Conservation (phyloP, 805 yeast genomes). For the Barnettozyma populi region DNA sequence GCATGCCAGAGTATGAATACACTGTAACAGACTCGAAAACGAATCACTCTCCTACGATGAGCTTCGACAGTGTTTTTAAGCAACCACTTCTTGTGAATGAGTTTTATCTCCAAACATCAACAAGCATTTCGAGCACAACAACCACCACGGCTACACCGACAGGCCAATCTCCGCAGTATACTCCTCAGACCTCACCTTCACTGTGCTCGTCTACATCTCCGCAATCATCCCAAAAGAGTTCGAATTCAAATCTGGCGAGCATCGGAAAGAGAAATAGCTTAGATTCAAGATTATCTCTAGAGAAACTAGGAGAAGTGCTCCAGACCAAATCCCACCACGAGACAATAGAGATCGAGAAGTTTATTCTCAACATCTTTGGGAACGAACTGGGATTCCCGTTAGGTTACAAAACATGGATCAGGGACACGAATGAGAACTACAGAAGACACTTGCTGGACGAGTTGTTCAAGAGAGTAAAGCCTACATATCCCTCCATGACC, state of each 20-base stretch:
- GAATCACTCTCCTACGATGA: background rate
- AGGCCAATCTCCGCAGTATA: background rate
- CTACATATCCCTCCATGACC: conserved; percentile 18
- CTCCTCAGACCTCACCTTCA: conserved; percentile 2
- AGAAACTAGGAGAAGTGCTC: conserved; percentile 48
- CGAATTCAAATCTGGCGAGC: background rate
- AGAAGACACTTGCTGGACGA: conserved; percentile 44
- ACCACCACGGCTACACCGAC: background rate
- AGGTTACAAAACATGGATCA: conserved; percentile 79
- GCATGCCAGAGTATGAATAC: background rate
- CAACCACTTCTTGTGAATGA: background rate
- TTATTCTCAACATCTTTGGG: conserved; percentile 46
- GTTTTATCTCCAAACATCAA: background rate
- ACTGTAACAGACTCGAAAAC: background rate
- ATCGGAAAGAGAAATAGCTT: conserved; percentile 15
- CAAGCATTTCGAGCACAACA: background rate
- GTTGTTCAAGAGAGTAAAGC: conserved; percentile 34
- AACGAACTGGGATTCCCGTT: conserved; percentile 62
- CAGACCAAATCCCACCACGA: conserved; percentile 45
- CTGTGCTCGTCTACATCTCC: conserved; percentile 1
- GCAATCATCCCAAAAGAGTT: background rate
- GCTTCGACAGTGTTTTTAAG: background rate
- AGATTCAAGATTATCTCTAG: conserved; percentile 54
- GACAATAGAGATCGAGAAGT: conserved; percentile 50
- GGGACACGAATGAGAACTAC: conserved; percentile 59